A percentile compares a stretch with the other conserved stretches of the same genome.
phyloP scores from a whole-genome alignment of 352 stramenopile species.

The Aphanomyces invadans region DNA sequence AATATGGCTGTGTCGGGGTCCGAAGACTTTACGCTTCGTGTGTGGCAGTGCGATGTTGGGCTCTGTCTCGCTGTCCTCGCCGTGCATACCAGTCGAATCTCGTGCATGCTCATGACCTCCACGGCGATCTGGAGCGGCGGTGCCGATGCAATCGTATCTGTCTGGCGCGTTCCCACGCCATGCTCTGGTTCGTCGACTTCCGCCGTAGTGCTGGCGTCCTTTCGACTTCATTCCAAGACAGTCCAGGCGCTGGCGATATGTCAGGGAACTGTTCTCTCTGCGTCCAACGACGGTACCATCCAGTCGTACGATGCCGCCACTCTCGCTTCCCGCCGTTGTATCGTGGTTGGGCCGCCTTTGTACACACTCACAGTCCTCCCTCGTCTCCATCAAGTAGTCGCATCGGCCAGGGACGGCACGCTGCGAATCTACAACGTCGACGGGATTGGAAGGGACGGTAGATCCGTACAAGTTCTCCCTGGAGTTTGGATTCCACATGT shows the following conservation, averaged over 20 bases:
- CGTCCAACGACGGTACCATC: constrained; percentile 68
- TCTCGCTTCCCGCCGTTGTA: constrained; percentile 36
- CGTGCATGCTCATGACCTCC: constrained; percentile 32
- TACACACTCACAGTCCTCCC: constrained; percentile 37
- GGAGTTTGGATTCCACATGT: constrained; percentile 59
- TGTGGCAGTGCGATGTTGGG: constrained; percentile 45
- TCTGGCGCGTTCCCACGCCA: constrained; percentile 37
- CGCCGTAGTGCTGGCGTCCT: constrained; percentile 11
- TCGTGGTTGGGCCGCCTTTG: constrained; percentile 43
- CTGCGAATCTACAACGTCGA: constrained; percentile 40
- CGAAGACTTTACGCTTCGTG: constrained; percentile 49
- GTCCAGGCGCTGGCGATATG: constrained; percentile 40
- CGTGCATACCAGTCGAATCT: constrained; percentile 43
- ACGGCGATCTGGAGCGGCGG: constrained; percentile 44
- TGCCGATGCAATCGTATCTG: constrained; percentile 46
- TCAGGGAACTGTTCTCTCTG: constrained; percentile 37
- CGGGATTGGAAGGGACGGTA: not conserved
- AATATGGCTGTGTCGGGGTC: constrained; percentile 43
- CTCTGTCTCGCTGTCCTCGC: constrained; percentile 37
- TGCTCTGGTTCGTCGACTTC: not conserved
- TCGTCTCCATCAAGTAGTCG: constrained; percentile 35
- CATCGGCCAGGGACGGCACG: constrained; percentile 56
- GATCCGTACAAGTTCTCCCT: constrained; percentile 35
- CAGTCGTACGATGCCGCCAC: constrained; percentile 49
- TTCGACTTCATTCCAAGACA: constrained; percentile 41